phyloP scores from a whole-genome alignment of 2,329 filamentous ascomycete genomes.

The Fusarium mundagurra region DNA sequence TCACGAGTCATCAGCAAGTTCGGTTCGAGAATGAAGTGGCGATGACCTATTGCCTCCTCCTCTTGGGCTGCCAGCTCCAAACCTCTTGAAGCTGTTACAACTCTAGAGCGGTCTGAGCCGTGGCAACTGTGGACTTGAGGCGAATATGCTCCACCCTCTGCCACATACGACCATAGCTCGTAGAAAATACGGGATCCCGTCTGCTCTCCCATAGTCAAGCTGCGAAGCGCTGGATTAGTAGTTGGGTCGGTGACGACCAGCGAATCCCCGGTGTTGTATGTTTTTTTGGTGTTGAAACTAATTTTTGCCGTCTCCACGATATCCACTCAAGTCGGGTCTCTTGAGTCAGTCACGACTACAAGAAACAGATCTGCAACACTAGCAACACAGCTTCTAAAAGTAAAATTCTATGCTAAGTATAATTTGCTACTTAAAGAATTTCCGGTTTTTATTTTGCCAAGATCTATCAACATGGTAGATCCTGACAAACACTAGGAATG shows the following conservation, averaged over 20 bases:
- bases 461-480: not conserved
- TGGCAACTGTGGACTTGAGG: accelerated
- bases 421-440: no score
- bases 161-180: constrained; percentile 5
- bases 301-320: not conserved
- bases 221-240: constrained; percentile 8
- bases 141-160: accelerated
- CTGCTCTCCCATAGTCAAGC: constrained; percentile 8
- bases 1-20: no score
- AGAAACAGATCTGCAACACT: not conserved
- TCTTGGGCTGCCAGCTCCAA: not conserved
- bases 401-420: accelerated
- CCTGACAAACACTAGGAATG: accelerated
- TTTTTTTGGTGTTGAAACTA: not conserved
- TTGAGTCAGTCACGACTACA: no score
- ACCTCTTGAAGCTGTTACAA: not conserved
- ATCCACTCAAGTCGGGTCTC: not conserved
- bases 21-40: not conserved
- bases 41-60: not conserved
- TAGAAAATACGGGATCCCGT: constrained; percentile 6
- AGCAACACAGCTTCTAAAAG: not conserved
- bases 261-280: constrained; percentile 14
- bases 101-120: not conserved
- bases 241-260: constrained; percentile 8
- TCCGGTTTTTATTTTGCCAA: no score